Conservation (phyloP, 2,329 filamentous ascomycete genomes). For the Cladosporium sp. region DNA sequence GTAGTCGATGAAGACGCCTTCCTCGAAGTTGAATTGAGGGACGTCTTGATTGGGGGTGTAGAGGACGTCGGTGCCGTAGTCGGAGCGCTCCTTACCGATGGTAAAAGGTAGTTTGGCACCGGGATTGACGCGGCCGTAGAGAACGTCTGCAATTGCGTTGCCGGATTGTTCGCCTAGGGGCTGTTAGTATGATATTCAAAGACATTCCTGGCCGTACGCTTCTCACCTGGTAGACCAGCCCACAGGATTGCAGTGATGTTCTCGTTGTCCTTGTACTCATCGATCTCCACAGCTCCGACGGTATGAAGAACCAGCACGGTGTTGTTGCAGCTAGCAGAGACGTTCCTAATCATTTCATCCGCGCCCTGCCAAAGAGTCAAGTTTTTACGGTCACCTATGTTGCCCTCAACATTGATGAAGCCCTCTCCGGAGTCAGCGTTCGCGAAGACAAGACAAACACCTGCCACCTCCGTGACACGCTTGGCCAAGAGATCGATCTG, state of each 20-base stretch:
- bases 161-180: conserved; percentile 73
- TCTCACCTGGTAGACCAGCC: conserved; percentile 53
- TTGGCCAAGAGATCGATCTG: conserved; percentile 27
- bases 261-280: conserved; percentile 64
- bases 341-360: conserved; percentile 63
- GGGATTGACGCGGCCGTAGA: conserved; percentile 73
- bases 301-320: conserved; percentile 88
- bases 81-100: conserved; percentile 60
- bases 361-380: conserved; percentile 41
- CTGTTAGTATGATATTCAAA: not conserved
- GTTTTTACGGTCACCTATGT: conserved; percentile 46
- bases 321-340: conserved; percentile 71
- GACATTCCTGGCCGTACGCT: not conserved
- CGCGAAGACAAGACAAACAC: conserved; percentile 22
- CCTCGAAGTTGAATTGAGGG: conserved; percentile 66
- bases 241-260: conserved; percentile 79
- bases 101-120: conserved; percentile 73
- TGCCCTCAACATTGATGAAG: conserved; percentile 42
- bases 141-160: conserved; percentile 68
- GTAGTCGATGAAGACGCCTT: conserved; percentile 76
- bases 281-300: conserved; percentile 69
- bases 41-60: conserved; percentile 64
- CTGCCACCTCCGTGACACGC: conserved; percentile 44
- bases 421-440: conserved; percentile 44
- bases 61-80: conserved; percentile 63